Base-by-base conservation (phyloP, 768 basidiomycete species). In the Rhodosporidiobolus sp. region DNA sequence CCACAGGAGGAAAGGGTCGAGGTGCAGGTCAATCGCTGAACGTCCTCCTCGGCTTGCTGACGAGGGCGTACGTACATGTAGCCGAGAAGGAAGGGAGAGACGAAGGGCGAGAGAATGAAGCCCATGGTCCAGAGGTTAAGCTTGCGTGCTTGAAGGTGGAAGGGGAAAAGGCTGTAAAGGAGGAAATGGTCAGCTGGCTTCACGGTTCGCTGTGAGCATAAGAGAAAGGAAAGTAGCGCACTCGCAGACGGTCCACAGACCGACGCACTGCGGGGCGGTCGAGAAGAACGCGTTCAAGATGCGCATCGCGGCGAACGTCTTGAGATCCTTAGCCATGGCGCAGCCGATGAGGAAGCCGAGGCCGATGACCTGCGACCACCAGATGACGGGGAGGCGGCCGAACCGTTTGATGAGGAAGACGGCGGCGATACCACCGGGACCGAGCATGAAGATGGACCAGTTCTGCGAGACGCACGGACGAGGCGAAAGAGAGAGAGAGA, bases 301-400 rank as follows among this genome's bases (percentile, higher is more conserved):
- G n/a, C 87, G 34, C 81, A 76, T 74, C 84, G 88, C 87, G 3
- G 87, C 82, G 79, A 88, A 88, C 0, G 85, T 86, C 34, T 82
- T 83, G 34, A 89, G 77, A 77, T 83, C 84, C 0, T 86, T 87
- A 0, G 87, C 86, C 63, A 88, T 85, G 1, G 87, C 86, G 64
- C 84, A 84, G 0, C 87, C 87, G n/a, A 86, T 80, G 22, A 86
- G 80, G 81, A 87, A 89, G 2, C 83, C 86, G 20, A 88, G 77
- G 0, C 86, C 85, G 32, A 88, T 79, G 20, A 86, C 86, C 81
- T 89, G 88, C 0, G 87, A 87, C 88, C 88, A 90, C 81, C 89
- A 89, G 48, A 90, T 79, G 20, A 89, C 82, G 0, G 88, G 88
- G 1, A 90, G 83, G 55, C 89, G 85, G 12, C 89, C 89, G 65